Evolutionary conservation across 73 alveolate genomes (phyloP).

Genomic region (Breviolum minutum): DNA sequence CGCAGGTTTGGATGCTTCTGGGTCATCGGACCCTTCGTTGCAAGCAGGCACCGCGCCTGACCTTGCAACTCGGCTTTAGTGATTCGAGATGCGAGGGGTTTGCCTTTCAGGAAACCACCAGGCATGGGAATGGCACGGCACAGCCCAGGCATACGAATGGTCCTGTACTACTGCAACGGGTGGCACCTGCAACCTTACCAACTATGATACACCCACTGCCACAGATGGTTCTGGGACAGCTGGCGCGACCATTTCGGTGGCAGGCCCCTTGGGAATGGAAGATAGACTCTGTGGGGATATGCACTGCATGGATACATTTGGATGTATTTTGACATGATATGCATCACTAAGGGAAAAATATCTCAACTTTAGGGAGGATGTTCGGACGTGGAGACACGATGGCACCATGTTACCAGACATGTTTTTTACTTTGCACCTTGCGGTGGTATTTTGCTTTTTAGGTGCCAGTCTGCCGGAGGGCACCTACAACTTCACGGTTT

Average conservation of each 20-base stretch:
- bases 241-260: not conserved
- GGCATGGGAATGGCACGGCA: no score
- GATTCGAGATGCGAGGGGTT: no score
- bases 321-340: no score
- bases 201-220: conserved; percentile 18
- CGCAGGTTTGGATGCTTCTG: conserved; percentile 42
- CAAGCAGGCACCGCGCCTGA: conserved; percentile 6
- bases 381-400: no score
- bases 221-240: conserved; percentile 15
- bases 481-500: conserved; percentile 55
- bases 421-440: no score
- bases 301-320: no score
- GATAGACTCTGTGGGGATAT: not conserved
- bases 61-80: not conserved
- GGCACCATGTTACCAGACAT: no score
- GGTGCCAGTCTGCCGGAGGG: not conserved
- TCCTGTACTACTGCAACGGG: conserved; percentile 16
- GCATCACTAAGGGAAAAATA: no score
- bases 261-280: not conserved
- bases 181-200: not conserved
- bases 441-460: not conserved
- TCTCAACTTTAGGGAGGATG: no score
- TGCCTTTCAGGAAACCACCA: no score
- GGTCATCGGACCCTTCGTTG: conserved; percentile 34
- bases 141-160: conserved; percentile 38